These are phyloP conservation scores for Epichloe amarillans DNA, from an alignment of 2,329 filamentous ascomycete species.

Conservation along the genomic window DNA sequence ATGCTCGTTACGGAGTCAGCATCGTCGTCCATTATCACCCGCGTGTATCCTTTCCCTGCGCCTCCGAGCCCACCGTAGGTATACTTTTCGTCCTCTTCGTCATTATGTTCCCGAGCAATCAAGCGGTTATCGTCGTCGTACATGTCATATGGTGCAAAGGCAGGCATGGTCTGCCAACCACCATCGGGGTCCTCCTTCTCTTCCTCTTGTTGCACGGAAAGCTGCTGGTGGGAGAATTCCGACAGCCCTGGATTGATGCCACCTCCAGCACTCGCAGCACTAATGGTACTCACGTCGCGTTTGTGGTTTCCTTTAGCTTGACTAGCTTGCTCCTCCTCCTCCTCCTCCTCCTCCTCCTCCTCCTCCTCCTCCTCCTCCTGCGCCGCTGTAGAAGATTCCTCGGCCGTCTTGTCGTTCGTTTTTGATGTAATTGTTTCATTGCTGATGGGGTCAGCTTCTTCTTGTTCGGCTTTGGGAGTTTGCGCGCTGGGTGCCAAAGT, in stretches of 20 bases:
- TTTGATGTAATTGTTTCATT: not conserved
- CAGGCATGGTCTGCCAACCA: slow-evolving; percentile 88
- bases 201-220: slow-evolving; percentile 44
- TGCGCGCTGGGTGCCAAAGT: not conserved
- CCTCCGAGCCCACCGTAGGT: slow-evolving; percentile 71
- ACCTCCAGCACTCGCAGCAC: slow-evolving; percentile 14
- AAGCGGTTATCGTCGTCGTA: slow-evolving; percentile 90
- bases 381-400: not conserved
- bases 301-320: slow-evolving; percentile 14
- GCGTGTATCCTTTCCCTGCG: slow-evolving; percentile 87
- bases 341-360: not conserved
- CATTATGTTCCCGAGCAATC: slow-evolving; percentile 67
- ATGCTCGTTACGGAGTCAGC: slow-evolving; percentile 87
- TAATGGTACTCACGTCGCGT: slow-evolving; percentile 27
- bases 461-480: not conserved
- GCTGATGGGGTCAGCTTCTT: not conserved
- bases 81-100: slow-evolving; percentile 52
- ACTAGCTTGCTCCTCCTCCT: slow-evolving; percentile 1
- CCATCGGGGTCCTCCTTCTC: slow-evolving; percentile 45
- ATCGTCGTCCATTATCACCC: slow-evolving; percentile 91
- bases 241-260: slow-evolving; percentile 31
- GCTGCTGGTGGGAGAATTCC: slow-evolving; percentile 83
- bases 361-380: not conserved
- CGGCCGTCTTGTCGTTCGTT: not conserved
- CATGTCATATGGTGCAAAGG: slow-evolving; percentile 83